phyloP scores from a whole-genome alignment of 805 yeast genomes.

The Starmera amethionina region DNA sequence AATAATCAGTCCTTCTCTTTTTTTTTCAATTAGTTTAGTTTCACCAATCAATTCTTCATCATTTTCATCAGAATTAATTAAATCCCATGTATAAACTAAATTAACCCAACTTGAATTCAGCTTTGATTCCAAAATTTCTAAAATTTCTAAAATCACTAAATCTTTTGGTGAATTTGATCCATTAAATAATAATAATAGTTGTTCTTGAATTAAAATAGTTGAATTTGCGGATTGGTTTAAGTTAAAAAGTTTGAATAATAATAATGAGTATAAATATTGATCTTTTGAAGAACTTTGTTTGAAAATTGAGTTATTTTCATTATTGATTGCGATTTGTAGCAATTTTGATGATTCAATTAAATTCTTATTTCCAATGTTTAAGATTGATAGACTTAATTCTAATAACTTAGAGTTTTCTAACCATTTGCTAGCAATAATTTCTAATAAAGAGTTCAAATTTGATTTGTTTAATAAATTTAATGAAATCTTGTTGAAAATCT shows the following conservation, averaged over 20 bases:
- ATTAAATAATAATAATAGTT: slow-evolving; percentile 41
- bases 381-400: slow-evolving; percentile 31
- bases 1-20: slow-evolving; percentile 38
- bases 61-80: slow-evolving; percentile 27
- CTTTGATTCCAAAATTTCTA: slow-evolving; percentile 48
- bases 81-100: slow-evolving; percentile 57
- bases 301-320: slow-evolving; percentile 26
- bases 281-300: slow-evolving; percentile 14
- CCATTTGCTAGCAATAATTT: slow-evolving; percentile 50
- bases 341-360: slow-evolving; percentile 37
- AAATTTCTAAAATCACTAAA: slow-evolving; percentile 42
- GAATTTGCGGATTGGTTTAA: slow-evolving; percentile 38
- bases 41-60: slow-evolving; percentile 40
- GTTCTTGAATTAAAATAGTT: slow-evolving; percentile 35
- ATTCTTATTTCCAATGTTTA: slow-evolving; percentile 27
- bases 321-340: slow-evolving; percentile 55
- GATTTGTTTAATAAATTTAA: slow-evolving; percentile 30
- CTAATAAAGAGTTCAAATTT: slow-evolving; percentile 54
- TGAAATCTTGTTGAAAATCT: slow-evolving; percentile 19
- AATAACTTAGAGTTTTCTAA: slow-evolving; percentile 29
- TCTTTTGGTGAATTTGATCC: slow-evolving; percentile 61
- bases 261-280: slow-evolving; percentile 34
- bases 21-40: slow-evolving; percentile 35
- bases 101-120: slow-evolving; percentile 55
- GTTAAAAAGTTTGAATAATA: slow-evolving; percentile 39